Conservation (phyloP, 768 basidiomycete species). For the Lyophyllum decastes region DNA sequence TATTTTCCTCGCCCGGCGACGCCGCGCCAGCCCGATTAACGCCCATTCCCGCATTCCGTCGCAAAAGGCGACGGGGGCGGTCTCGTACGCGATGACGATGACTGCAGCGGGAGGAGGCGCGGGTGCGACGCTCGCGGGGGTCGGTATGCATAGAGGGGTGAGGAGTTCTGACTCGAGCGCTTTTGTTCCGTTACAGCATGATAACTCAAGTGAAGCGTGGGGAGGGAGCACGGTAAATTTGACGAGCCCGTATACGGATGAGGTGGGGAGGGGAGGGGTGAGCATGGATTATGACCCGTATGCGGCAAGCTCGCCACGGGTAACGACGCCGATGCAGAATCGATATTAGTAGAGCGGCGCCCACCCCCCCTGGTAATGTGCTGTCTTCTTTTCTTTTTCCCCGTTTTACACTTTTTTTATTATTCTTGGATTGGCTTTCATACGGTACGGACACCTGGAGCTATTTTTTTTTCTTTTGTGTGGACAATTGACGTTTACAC, state of each 20-base stretch:
- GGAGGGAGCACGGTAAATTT: constrained; percentile 54
- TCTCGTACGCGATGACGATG: constrained; percentile 33
- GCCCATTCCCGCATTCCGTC: constrained; percentile 10
- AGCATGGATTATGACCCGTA: constrained; percentile 36
- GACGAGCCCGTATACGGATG: constrained; percentile 35
- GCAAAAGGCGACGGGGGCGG: background rate
- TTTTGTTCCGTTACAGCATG: constrained; percentile 72
- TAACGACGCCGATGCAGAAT: constrained; percentile 6
- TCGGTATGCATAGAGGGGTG: constrained; percentile 29
- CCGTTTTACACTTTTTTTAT: too few species aligned
- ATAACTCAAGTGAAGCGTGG: constrained; percentile 58
- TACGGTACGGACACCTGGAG: constrained; percentile 6
- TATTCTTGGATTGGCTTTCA: background rate
- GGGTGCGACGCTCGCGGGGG: constrained; percentile 9
- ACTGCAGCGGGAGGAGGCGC: constrained; percentile 16
- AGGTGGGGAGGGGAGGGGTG: constrained; percentile 26
- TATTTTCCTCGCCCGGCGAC: constrained; percentile 51
- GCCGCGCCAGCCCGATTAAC: constrained; percentile 38
- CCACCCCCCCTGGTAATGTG: constrained; percentile 9
- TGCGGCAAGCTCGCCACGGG: constrained; percentile 23
- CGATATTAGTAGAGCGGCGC: constrained; percentile 14
- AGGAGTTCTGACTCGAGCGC: constrained; percentile 67
- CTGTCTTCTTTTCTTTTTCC: background rate
- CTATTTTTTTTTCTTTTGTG: background rate
- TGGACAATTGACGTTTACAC: constrained; percentile 5